Evolutionary conservation across 768 basidiomycete genomes (phyloP).

Genomic region (Hysterangium stoloniferum): DNA sequence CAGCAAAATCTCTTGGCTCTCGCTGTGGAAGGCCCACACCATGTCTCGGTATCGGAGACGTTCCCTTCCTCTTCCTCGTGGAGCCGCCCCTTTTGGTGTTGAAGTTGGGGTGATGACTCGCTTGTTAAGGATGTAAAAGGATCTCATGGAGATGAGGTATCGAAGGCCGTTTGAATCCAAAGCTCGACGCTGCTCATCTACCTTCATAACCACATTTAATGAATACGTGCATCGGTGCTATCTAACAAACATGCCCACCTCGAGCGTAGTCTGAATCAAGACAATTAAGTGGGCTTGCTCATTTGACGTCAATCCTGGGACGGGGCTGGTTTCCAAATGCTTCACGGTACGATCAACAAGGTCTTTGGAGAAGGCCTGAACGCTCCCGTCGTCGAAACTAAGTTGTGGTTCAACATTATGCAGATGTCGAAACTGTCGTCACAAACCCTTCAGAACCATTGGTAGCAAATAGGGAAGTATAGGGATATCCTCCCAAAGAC

Average conservation of each 20-base stretch:
- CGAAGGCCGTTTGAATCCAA: conserved; percentile 89
- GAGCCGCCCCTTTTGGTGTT: conserved; percentile 11
- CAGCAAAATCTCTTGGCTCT: conserved; percentile 81
- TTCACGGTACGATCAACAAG: conserved; percentile 56
- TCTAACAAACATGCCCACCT: conserved; percentile 46
- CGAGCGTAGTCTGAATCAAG: conserved; percentile 79
- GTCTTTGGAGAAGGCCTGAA: conserved; percentile 51
- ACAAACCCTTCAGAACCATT: conserved; percentile 27
- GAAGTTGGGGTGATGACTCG: conserved; percentile 29
- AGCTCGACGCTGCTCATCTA: conserved; percentile 84
- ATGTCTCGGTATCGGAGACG: conserved; percentile 90
- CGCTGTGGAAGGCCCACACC: conserved; percentile 95
- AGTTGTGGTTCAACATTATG: too few species aligned
- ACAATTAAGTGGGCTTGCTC: conserved; percentile 81
- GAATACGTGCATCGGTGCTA: conserved; percentile 6
- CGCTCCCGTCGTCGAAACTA: conserved; percentile 25
- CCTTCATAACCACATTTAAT: conserved; percentile 36
- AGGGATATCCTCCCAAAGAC: conserved; percentile 18
- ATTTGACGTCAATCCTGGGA: conserved; percentile 66
- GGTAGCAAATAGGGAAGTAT: conserved; percentile 46
- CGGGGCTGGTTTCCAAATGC: conserved; percentile 50
- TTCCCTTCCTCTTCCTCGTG: conserved; percentile 51
- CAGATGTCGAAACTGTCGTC: background rate
- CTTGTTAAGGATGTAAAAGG: conserved; percentile 78
- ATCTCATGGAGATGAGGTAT: conserved; percentile 88